Base-by-base conservation (phyloP, 257 asterid genomes). In the Rhazya stricta region DNA sequence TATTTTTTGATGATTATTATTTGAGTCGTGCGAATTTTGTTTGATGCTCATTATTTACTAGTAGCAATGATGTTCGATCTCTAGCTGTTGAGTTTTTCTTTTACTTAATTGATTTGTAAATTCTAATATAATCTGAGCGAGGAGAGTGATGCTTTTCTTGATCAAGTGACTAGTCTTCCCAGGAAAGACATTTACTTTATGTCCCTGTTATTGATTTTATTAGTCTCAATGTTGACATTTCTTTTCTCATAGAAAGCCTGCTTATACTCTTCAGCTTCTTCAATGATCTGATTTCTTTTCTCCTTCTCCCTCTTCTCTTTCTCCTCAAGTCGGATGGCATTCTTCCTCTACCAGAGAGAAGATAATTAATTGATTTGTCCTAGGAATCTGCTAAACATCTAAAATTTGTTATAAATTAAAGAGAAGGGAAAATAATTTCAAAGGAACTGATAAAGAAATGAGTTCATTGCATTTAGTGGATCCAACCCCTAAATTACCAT, bases 271-370 rank as follows among this genome's bases (percentile, higher is more conserved):
- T 94, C 97, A 63, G 93, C 99, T 82, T 94, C 97, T 77, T 84
- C 94, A 74, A 90, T 73, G 81, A 94, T 94, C 85, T 86, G 93
- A 93, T 69, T 87, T 50, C 97, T 87, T 84, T 82, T 46, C 80
- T 89, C 92, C 76, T 90, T 92, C 83, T 94, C 99, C 85, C 34
- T 77, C 87, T 89, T 92, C 87, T 94, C 99, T 86, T 94, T 94
- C 92, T 92, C 99, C 86, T 91, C 99, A 65, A 92, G 96, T 36
- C 96, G 87, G 79, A 90, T 91, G 50, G 96, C 82, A 78, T 94
- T 94, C 80, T 72, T 89, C 89, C 99, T 94, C 89, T 77, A 82
- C 69, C 53, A 78, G 77, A 63, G 58, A 60, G 42, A 34, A 50
- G 29, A 69, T 23, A 69, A 23, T n/a, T n/a, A n/a, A n/a, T 72